These are phyloP conservation scores for Magnaporthales sp. DNA, from an alignment of 2,329 filamentous ascomycete species.

Conservation along the genomic window DNA sequence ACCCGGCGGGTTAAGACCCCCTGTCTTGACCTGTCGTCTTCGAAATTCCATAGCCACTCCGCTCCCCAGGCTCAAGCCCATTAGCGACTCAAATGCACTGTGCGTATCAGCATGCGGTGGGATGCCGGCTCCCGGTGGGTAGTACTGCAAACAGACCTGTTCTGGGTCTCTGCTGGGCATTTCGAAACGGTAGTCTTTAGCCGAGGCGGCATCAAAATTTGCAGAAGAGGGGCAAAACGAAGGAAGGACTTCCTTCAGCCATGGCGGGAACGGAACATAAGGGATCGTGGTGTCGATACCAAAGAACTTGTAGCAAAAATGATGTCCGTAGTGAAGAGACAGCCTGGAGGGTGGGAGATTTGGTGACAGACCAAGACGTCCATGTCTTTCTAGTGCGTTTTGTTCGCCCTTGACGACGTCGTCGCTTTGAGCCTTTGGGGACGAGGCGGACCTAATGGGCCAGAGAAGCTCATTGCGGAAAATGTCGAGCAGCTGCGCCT, in stretches of 20 bases:
- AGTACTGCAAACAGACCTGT: conserved; percentile 52
- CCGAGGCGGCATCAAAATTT: not conserved
- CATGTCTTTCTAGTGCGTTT: not conserved
- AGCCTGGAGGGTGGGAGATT: conserved; percentile 30
- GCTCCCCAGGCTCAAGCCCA: conserved; percentile 32
- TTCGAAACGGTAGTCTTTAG: not conserved
- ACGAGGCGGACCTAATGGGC: conserved; percentile 20
- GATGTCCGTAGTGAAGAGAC: conserved; percentile 47
- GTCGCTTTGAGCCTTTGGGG: not conserved
- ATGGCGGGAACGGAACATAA: conserved; percentile 40
- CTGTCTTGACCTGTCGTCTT: conserved; percentile 6
- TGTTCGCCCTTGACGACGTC: not conserved
- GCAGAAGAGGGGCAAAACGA: conserved; percentile 10
- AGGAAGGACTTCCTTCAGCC: conserved; percentile 40
- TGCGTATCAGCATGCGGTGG: conserved; percentile 55
- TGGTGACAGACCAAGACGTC: not conserved
- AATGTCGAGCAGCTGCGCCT: conserved; percentile 31
- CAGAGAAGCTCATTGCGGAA: conserved; percentile 36
- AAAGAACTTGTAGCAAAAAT: conserved; percentile 51
- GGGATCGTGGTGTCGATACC: conserved; percentile 40
- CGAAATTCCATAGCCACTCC: conserved; percentile 36
- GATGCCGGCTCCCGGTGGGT: conserved; percentile 50
- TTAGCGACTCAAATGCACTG: conserved; percentile 35
- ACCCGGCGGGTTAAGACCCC: not conserved
- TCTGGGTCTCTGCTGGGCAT: conserved; percentile 37